Base-by-base conservation (phyloP, 2,329 filamentous ascomycete genomes). In the Aspergillus fijiensis region DNA sequence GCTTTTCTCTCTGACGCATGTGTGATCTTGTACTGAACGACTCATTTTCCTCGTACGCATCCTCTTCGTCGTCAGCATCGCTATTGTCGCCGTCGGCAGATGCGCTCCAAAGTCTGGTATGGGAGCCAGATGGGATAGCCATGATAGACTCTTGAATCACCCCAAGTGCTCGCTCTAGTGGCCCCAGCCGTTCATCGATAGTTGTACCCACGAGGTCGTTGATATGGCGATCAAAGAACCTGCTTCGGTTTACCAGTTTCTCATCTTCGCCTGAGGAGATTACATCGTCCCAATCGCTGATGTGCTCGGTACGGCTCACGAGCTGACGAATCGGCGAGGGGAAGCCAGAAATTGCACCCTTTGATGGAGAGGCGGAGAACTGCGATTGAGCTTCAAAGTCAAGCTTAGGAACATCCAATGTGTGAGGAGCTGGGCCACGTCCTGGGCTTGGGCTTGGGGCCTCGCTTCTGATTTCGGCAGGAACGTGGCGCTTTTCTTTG, bases 21-120 rank as follows among this genome's bases (percentile, higher is more conserved):
- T 92, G 91, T 67, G 93, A 97, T 67, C 88, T 83, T 5, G 90
- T 89, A 55, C 91, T 87, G 72, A 86, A 82, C 63, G 82, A 78
- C 60, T 78, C 65, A 67, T 72, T 75, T 59, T 88, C 69, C 42
- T 78, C 79, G 48, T 81, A 77, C 45, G 84, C 90, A 23, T 96
- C 92, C 65, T 96, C 93, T 71, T 96, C 92, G 63, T 96, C 93
- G 73, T 98, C 94, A 11, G 95, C 94, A 77, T 98, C 95, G 72
- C 94, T 97, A 60, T 96, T 87, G 57, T 77, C 78, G 27, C 81
- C 78, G 31, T 92, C 89, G n/a, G 82, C 85, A 51, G 90, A 93
- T 47, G 86, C 76, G 73, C 88, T 91, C 65, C 85, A 81, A 47
- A 83, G 83, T 31, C 84, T 81, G 58, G 81, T 85, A 11, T 86